These are phyloP conservation scores for Fusarium vanettenii DNA, from an alignment of 2,329 filamentous ascomycete species.

Conservation along the genomic window DNA sequence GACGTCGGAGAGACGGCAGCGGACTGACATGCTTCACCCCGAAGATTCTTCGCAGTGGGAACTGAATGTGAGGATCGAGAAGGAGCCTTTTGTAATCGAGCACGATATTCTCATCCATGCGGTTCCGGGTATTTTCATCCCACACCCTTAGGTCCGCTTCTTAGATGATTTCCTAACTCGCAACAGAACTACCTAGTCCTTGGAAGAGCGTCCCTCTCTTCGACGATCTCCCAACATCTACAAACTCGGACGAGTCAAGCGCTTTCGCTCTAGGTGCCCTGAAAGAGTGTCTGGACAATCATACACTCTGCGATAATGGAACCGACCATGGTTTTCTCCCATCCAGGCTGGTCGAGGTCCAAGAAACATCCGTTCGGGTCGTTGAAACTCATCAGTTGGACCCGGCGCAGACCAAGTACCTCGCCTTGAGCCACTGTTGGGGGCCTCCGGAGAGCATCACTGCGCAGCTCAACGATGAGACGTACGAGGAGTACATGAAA, in stretches of 20 bases:
- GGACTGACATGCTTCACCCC: constrained; percentile 3
- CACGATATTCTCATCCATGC: not conserved
- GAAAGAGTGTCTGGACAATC: not conserved
- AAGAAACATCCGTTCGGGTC: not conserved
- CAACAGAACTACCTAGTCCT: not conserved
- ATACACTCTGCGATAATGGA: not conserved
- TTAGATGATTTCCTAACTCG: not conserved
- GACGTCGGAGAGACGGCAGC: not conserved
- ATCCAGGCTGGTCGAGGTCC: not conserved
- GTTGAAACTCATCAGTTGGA: not conserved
- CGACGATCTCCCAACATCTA: not conserved
- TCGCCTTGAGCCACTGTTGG: constrained; percentile 4
- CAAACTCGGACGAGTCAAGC: not conserved
- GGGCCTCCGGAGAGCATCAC: not conserved
- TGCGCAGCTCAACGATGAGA: not conserved
- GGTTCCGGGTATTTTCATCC: not conserved
- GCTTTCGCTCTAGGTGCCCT: not conserved
- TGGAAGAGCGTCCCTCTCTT: not conserved
- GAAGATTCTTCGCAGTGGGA: not conserved
- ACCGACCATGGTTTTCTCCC: not conserved
- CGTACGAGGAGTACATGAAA: not conserved
- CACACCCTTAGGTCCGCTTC: not conserved
- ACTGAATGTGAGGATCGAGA: not conserved
- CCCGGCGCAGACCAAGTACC: not conserved
- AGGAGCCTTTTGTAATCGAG: not conserved